Percentiles rank a stretch among this genome's conserved stretches.
Evolutionary conservation across 2,329 filamentous ascomycete species (phyloP).

Genomic region (Apiospora marii): DNA sequence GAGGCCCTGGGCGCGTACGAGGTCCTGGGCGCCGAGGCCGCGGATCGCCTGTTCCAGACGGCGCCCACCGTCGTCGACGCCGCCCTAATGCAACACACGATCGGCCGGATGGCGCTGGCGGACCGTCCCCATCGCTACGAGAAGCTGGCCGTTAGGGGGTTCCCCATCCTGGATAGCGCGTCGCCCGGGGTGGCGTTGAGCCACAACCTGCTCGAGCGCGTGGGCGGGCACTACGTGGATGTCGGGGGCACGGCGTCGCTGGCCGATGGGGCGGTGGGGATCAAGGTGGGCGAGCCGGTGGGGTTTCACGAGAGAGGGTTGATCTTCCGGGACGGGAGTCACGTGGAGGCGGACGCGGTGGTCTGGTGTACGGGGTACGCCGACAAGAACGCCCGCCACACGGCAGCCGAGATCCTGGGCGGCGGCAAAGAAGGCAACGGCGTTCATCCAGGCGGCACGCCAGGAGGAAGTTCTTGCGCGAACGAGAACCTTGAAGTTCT

Average conservation of each 20-base stretch:
- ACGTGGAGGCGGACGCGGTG: constrained; percentile 42
- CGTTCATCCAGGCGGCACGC: not conserved
- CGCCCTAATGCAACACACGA: constrained; percentile 32
- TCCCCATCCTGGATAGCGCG: constrained; percentile 45
- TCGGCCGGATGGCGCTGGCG: constrained; percentile 35
- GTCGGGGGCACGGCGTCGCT: constrained; percentile 44
- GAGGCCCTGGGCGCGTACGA: constrained; percentile 44
- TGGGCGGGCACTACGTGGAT: constrained; percentile 48
- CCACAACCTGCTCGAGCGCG: constrained; percentile 46
- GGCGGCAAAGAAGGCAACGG: not conserved
- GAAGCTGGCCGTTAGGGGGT: constrained; percentile 43
- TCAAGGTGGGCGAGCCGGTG: constrained; percentile 40
- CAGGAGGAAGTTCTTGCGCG: not conserved
- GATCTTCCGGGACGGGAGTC: constrained; percentile 40
- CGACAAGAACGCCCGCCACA: constrained; percentile 40
- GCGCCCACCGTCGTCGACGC: constrained; percentile 36
- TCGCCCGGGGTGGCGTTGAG: constrained; percentile 37
- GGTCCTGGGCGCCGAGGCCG: constrained; percentile 28
- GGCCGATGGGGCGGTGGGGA: constrained; percentile 37
- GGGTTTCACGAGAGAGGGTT: constrained; percentile 41
- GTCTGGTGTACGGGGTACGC: constrained; percentile 48
- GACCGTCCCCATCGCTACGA: constrained; percentile 45
- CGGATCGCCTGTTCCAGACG: constrained; percentile 35
- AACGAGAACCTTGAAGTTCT: constrained; percentile 34
- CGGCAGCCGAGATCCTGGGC: constrained; percentile 41